A percentile compares a stretch with the other conserved stretches of the same genome.
Evolutionary conservation across 164 flowering plant genomes (phyloP).

Genomic region (Vitis cinerea): DNA sequence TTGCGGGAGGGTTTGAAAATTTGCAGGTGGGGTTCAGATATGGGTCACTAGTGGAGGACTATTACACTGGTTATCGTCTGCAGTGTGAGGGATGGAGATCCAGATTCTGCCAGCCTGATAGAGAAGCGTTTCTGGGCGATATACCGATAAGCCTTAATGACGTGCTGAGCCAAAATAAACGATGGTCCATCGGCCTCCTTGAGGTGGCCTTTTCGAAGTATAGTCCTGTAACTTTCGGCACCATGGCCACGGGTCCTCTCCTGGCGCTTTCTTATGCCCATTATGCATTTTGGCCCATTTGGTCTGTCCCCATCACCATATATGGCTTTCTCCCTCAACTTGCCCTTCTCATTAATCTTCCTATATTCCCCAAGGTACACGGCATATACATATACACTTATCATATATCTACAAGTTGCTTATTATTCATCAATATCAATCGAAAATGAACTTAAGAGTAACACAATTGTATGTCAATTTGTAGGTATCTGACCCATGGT

Average conservation of each 20-base stretch:
- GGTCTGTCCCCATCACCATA: slow-evolving; percentile 44
- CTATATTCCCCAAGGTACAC: slow-evolving; percentile 68
- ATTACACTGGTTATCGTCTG: slow-evolving; percentile 61
- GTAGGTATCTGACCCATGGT: slow-evolving; percentile 58
- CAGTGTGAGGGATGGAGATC: slow-evolving; percentile 82
- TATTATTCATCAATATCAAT: too few species aligned
- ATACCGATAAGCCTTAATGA: slow-evolving; percentile 52
- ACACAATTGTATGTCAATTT: not conserved
- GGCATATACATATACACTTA: too few species aligned
- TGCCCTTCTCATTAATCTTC: slow-evolving; percentile 41
- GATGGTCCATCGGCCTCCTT: slow-evolving; percentile 66
- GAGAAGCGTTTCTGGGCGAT: slow-evolving; percentile 75
- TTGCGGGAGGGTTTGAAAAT: too few species aligned
- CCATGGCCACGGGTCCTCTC: slow-evolving; percentile 29
- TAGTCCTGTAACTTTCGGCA: slow-evolving; percentile 52
- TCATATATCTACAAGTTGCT: too few species aligned
- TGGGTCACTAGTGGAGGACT: slow-evolving; percentile 82
- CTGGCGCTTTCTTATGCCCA: slow-evolving; percentile 42
- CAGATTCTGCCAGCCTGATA: slow-evolving; percentile 59
- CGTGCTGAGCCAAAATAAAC: slow-evolving; percentile 44
- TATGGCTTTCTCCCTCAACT: slow-evolving; percentile 71
- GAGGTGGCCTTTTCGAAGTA: slow-evolving; percentile 56
- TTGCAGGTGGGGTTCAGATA: slow-evolving; percentile 73
- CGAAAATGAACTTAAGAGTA: too few species aligned
- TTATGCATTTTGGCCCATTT: slow-evolving; percentile 44